Conservation (phyloP, 768 basidiomycete genomes). For the Mycena vitilis region DNA sequence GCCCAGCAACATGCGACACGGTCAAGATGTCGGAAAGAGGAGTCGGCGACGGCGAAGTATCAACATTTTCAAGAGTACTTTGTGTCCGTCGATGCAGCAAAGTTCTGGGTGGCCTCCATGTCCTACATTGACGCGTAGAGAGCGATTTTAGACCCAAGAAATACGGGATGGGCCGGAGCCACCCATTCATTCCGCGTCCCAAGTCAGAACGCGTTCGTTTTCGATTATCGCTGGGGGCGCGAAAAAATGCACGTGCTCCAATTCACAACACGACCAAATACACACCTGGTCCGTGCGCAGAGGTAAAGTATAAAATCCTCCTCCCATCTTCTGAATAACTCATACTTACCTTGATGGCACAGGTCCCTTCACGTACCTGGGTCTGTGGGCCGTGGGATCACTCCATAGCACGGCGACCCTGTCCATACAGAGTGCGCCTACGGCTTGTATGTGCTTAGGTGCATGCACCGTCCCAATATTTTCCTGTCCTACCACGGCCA, state of each 20-base stretch:
- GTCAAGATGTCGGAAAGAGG: background rate
- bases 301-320: background rate
- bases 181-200: slow-evolving; percentile 6
- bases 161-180: background rate
- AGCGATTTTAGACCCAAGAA: background rate
- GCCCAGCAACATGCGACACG: background rate
- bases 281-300: background rate
- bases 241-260: background rate
- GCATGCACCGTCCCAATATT: slow-evolving; percentile 52
- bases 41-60: background rate
- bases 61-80: too few relatives aligned
- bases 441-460: slow-evolving; percentile 77
- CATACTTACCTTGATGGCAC: slow-evolving; percentile 27
- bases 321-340: too few relatives aligned
- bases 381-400: slow-evolving; percentile 32
- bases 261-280: background rate
- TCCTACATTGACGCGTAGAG: background rate
- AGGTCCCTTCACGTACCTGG: slow-evolving; percentile 31
- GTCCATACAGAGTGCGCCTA: slow-evolving; percentile 68
- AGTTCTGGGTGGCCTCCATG: background rate
- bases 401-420: slow-evolving; percentile 79
- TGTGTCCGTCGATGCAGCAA: too few relatives aligned
- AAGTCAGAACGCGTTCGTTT: background rate
- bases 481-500: slow-evolving; percentile 34
- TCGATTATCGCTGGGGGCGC: background rate